Conservation (phyloP, 768 basidiomycete genomes). For the Aureoboletus auriporus region DNA sequence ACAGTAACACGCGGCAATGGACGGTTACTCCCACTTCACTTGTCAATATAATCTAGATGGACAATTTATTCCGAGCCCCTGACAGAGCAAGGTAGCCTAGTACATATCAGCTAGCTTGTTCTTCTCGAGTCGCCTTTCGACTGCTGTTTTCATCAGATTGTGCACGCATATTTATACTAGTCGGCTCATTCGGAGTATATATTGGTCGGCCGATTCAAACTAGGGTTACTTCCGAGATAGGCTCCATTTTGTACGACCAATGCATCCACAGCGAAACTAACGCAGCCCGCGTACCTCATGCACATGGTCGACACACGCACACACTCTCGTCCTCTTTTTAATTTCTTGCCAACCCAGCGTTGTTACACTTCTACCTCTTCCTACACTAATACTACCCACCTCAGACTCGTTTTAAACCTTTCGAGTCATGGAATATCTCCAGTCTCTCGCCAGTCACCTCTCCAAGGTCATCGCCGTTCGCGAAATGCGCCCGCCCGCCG, state of each 20-base stretch:
- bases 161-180: constrained; percentile 1
- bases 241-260: constrained; percentile 10
- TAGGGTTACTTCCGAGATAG: neutral
- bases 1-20: constrained; percentile 1
- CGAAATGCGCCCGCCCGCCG: constrained; percentile 8
- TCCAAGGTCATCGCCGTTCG: constrained; percentile 23
- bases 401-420: neutral
- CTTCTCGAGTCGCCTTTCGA: neutral
- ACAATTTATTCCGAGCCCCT: neutral
- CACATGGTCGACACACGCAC: constrained; percentile 11
- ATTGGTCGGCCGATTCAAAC: constrained; percentile 17
- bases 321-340: neutral
- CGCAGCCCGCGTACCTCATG: constrained; percentile 10
- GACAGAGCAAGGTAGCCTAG: neutral
- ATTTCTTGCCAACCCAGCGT: neutral
- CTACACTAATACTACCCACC: neutral
- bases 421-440: constrained; percentile 20
- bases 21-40: neutral
- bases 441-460: constrained; percentile 12
- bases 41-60: constrained; percentile 8
- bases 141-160: neutral
- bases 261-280: constrained; percentile 20
- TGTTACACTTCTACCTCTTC: neutral
- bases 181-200: constrained; percentile 7
- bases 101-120: constrained; percentile 1